A percentile compares a stretch with the other conserved stretches of the same genome.
Evolutionary conservation across 2,329 filamentous ascomycete species (phyloP).

Genomic region (Xylariaceae sp.): DNA sequence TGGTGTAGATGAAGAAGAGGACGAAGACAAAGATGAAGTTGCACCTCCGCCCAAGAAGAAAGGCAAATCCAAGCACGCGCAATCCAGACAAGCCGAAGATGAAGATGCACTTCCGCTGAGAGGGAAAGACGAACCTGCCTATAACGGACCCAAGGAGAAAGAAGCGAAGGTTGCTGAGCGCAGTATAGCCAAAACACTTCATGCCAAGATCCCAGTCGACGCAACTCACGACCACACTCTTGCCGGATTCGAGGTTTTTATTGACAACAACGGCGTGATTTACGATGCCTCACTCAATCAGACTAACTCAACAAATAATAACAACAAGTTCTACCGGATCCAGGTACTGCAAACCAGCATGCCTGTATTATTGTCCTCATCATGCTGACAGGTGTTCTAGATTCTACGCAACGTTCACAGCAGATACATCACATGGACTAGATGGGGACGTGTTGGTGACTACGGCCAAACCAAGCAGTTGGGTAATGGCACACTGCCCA

Average conservation of each 20-base stretch:
- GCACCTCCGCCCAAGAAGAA: constrained; percentile 28
- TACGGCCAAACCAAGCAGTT: constrained; percentile 46
- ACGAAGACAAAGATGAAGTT: constrained; percentile 22
- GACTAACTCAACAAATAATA: constrained; percentile 66
- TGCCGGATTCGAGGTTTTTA: constrained; percentile 52
- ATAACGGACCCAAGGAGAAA: too few species aligned
- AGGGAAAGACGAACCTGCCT: constrained; percentile 30
- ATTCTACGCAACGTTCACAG: constrained; percentile 38
- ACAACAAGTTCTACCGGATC: constrained; percentile 79
- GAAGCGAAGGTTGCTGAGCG: constrained; percentile 34
- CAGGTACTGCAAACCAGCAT: constrained; percentile 46
- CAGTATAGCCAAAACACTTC: constrained; percentile 45
- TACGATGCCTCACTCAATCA: constrained; percentile 79
- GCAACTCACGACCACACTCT: constrained; percentile 36
- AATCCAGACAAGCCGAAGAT: constrained; percentile 16
- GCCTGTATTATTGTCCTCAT: background rate
- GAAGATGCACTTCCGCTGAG: constrained; percentile 21
- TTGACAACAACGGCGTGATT: constrained; percentile 62
- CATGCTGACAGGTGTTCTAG: constrained; percentile 27
- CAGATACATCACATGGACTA: constrained; percentile 62
- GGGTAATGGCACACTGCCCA: constrained; percentile 37
- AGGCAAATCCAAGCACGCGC: constrained; percentile 28
- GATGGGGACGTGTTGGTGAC: constrained; percentile 76
- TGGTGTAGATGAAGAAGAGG: constrained; percentile 14
- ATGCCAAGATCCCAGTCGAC: constrained; percentile 49